Conservation (phyloP, 805 yeast species). For the Candida insectorum region DNA sequence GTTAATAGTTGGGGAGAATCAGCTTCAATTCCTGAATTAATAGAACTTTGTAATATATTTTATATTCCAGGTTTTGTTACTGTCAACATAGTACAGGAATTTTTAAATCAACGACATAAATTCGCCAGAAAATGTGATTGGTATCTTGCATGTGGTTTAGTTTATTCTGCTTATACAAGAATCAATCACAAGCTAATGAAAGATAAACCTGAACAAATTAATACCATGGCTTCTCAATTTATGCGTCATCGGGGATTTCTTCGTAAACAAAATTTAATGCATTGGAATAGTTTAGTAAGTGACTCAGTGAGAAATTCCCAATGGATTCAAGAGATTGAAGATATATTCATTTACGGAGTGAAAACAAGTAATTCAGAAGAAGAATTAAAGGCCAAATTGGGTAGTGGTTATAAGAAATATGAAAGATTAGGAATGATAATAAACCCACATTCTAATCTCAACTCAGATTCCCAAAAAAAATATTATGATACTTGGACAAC, state of each 20-base stretch:
- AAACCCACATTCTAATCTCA: conserved; percentile 27
- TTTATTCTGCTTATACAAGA: conserved; percentile 54
- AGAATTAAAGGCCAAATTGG: conserved; percentile 29
- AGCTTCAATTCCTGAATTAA: conserved; percentile 26
- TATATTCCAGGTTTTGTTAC: conserved; percentile 57
- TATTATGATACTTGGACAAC: conserved; percentile 24
- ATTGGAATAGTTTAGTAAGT: conserved; percentile 53
- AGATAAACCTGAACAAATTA: conserved; percentile 46
- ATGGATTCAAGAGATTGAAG: conserved; percentile 60
- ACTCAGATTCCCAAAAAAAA: conserved; percentile 23
- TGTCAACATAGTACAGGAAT: conserved; percentile 47
- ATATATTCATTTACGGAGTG: conserved; percentile 34
- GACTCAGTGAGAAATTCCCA: conserved; percentile 52
- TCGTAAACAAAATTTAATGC: conserved; percentile 45
- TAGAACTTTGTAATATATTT: conserved; percentile 58
- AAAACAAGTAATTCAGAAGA: conserved; percentile 9
- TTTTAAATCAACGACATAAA: conserved; percentile 46
- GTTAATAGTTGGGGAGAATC: conserved; percentile 17
- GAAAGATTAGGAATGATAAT: conserved; percentile 34
- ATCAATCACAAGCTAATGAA: conserved; percentile 47
- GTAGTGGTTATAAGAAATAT: conserved; percentile 27
- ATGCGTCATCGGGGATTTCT: conserved; percentile 54
- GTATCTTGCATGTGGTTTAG: conserved; percentile 66
- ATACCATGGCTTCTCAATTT: conserved; percentile 48
- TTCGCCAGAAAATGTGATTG: conserved; percentile 57